These are phyloP conservation scores for Hyphodiscus sp. DNA, from an alignment of 2,329 filamentous ascomycete species.

Conservation along the genomic window DNA sequence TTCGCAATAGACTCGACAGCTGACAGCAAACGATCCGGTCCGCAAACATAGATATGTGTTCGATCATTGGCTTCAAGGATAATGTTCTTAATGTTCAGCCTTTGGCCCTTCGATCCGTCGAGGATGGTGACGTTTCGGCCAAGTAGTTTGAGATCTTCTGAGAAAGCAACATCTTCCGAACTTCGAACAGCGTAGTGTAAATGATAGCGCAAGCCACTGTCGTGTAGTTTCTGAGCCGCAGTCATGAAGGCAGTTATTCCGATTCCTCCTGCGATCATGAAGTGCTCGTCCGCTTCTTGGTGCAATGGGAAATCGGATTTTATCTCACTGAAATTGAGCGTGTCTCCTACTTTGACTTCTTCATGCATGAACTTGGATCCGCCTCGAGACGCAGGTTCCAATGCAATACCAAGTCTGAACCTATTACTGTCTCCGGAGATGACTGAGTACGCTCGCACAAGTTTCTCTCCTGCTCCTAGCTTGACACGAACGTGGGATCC, in stretches of 20 bases:
- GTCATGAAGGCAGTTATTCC: conserved; percentile 59
- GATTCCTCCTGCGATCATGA: conserved; percentile 57
- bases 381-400: conserved; percentile 46
- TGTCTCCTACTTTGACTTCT: conserved; percentile 38
- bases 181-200: conserved; percentile 53
- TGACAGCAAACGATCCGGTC: conserved; percentile 49
- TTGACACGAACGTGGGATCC: conserved; percentile 51
- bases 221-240: conserved; percentile 36
- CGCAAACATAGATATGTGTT: conserved; percentile 54
- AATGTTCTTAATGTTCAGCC: conserved; percentile 43
- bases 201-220: conserved; percentile 40
- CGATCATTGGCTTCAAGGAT: conserved; percentile 41
- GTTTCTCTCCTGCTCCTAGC: conserved; percentile 40
- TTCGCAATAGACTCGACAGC: conserved; percentile 38
- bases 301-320: conserved; percentile 41
- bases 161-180: conserved; percentile 45
- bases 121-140: conserved; percentile 42
- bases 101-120: conserved; percentile 41
- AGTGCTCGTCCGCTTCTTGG: conserved; percentile 45
- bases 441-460: conserved; percentile 55
- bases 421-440: conserved; percentile 20
- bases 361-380: conserved; percentile 53
- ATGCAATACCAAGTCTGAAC: conserved; percentile 50
- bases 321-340: conserved; percentile 43
- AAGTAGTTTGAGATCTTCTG: conserved; percentile 36